phyloP scores from a whole-genome alignment of 495 filamentous ascomycete species.

The Talaromyces adpressus region DNA sequence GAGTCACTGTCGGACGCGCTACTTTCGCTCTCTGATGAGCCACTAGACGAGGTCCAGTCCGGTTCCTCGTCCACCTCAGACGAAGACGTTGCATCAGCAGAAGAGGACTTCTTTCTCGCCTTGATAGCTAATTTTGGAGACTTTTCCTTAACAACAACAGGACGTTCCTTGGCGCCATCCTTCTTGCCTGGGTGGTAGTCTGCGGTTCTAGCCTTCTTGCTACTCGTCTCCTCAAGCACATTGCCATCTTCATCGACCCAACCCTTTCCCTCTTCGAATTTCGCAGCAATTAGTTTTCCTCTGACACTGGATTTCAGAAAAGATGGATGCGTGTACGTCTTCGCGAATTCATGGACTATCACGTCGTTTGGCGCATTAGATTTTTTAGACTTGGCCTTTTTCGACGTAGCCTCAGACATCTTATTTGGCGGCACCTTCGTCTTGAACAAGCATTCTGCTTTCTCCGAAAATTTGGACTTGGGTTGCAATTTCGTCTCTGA shows the following conservation, averaged over 20 bases:
- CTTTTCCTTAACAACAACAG: slow-evolving; percentile 5
- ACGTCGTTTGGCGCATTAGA: slow-evolving; percentile 48
- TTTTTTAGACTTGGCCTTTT: slow-evolving; percentile 39
- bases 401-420: slow-evolving; percentile 22
- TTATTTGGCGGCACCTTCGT: slow-evolving; percentile 65
- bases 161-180: slow-evolving; percentile 6
- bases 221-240: slow-evolving; percentile 53
- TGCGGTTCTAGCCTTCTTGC: slow-evolving; percentile 26
- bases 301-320: slow-evolving; percentile 54
- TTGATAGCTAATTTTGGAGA: background rate
- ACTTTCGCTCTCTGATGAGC: slow-evolving; percentile 28
- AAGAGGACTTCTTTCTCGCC: slow-evolving; percentile 10
- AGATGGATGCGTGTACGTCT: slow-evolving; percentile 66
- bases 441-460: slow-evolving; percentile 73
- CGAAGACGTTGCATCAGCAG: slow-evolving; percentile 16
- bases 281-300: slow-evolving; percentile 23
- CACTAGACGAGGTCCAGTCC: slow-evolving; percentile 41
- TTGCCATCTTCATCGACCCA: slow-evolving; percentile 81
- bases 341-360: slow-evolving; percentile 75
- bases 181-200: slow-evolving; percentile 28
- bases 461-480: slow-evolving; percentile 72
- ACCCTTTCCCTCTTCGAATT: slow-evolving; percentile 63
- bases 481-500: slow-evolving; percentile 52
- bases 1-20: slow-evolving; percentile 13
- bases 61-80: slow-evolving; percentile 19